Evolutionary conservation across 495 filamentous ascomycete genomes (phyloP).

Genomic region (Talaromyces borbonicus): DNA sequence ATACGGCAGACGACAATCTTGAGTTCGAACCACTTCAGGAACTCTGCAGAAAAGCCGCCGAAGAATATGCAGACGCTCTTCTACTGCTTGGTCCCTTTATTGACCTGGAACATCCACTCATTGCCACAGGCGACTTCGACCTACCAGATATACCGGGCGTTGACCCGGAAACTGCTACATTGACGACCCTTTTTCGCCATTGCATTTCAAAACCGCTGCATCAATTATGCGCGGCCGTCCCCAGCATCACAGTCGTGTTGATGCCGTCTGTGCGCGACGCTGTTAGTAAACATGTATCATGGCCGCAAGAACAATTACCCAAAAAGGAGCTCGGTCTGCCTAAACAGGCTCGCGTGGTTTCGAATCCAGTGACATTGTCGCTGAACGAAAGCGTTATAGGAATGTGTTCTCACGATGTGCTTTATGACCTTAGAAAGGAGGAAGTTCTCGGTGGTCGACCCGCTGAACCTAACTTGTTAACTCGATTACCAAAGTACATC

Average conservation of each 20-base stretch:
- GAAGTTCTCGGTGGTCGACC: constrained; percentile 56
- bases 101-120: constrained; percentile 81
- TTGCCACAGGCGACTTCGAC: constrained; percentile 83
- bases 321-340: constrained; percentile 63
- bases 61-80: constrained; percentile 66
- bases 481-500: constrained; percentile 58
- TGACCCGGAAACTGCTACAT: constrained; percentile 66
- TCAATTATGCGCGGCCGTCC: constrained; percentile 54
- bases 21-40: constrained; percentile 77
- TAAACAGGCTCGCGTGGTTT: constrained; percentile 65
- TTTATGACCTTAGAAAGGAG: constrained; percentile 68
- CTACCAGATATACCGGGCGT: constrained; percentile 61
- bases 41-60: constrained; percentile 66
- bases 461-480: constrained; percentile 48
- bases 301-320: constrained; percentile 76
- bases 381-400: constrained; percentile 78
- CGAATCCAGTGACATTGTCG: constrained; percentile 77
- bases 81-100: constrained; percentile 82
- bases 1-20: constrained; percentile 83
- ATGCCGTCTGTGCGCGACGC: constrained; percentile 83
- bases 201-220: constrained; percentile 60
- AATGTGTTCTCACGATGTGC: constrained; percentile 71
- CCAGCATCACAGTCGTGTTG: constrained; percentile 69
- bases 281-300: constrained; percentile 71
- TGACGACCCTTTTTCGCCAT: constrained; percentile 75